Conservation (phyloP, 768 basidiomycete species). For the Hirschioporus abietinus region DNA sequence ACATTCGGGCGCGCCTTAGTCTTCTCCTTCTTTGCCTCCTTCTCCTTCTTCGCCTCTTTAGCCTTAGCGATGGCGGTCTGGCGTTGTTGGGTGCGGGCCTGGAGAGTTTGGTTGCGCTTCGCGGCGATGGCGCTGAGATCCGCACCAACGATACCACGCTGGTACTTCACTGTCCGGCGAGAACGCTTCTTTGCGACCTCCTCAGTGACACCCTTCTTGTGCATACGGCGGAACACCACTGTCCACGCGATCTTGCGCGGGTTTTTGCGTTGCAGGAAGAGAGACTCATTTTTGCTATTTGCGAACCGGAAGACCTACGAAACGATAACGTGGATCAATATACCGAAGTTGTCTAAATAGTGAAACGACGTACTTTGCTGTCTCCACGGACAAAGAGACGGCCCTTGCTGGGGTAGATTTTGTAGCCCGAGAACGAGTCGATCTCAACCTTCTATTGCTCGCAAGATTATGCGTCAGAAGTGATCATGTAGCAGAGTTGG, state of each 20-base stretch:
- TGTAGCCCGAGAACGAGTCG: conserved; percentile 96
- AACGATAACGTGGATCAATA: not conserved
- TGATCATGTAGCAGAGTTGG: not conserved
- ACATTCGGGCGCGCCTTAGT: conserved; percentile 53
- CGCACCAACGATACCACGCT: conserved; percentile 97
- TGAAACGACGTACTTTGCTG: conserved; percentile 66
- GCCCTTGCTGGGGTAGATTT: conserved; percentile 98
- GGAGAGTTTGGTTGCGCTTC: conserved; percentile 87
- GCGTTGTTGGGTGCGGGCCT: conserved; percentile 75
- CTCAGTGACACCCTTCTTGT: conserved; percentile 99
- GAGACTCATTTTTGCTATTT: conserved; percentile 87
- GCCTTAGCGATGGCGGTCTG: conserved; percentile 87
- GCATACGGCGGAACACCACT: conserved; percentile 88
- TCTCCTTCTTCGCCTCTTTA: conserved; percentile 95
- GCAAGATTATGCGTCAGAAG: not conserved
- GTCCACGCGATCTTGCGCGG: conserved; percentile 99
- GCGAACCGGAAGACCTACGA: conserved; percentile 91
- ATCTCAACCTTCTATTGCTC: conserved; percentile 85
- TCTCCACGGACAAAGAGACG: conserved; percentile 93
- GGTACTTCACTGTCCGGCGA: conserved; percentile 94
- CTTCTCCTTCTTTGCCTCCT: conserved; percentile 78
- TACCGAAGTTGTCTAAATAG: not conserved
- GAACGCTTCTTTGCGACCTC: conserved; percentile 99
- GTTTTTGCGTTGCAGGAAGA: conserved; percentile 99
- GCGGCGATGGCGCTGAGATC: conserved; percentile 89